Conservation (phyloP, 179 eudicot genomes). For the Silene noctiflora region DNA sequence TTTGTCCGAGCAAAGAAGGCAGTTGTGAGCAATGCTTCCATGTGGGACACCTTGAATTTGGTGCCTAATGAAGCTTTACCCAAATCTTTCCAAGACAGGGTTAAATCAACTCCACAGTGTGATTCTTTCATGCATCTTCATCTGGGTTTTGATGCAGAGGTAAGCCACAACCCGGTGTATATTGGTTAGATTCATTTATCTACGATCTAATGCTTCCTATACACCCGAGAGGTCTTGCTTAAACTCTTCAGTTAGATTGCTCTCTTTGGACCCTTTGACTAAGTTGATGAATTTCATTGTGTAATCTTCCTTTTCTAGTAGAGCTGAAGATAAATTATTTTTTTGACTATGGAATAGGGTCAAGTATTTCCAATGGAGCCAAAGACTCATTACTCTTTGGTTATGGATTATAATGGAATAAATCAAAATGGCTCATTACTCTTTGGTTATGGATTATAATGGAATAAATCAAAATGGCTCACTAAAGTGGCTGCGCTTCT, state of each 20-base stretch:
- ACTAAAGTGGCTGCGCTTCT: no score
- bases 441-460: no score
- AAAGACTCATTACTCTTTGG: no score
- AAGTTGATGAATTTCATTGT: no score
- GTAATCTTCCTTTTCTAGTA: no score
- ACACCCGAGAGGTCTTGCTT: not conserved
- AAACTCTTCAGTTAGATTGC: not conserved
- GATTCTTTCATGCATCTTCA: slow-evolving; percentile 98
- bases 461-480: no score
- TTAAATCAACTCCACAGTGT: slow-evolving; percentile 72
- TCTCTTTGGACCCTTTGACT: no score
- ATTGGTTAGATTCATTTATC: slow-evolving; percentile 3
- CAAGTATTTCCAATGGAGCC: no score
- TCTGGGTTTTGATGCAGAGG: slow-evolving; percentile 93
- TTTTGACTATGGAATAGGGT: no score
- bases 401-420: no score
- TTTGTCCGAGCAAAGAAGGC: slow-evolving; percentile 90
- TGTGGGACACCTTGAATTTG: slow-evolving; percentile 90
- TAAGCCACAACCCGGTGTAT: slow-evolving; percentile 18
- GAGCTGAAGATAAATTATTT: no score
- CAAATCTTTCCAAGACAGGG: slow-evolving; percentile 51
- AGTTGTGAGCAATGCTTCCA: slow-evolving; percentile 93
- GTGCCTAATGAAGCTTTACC: slow-evolving; percentile 71
- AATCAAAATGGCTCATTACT: no score
- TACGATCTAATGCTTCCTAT: not conserved